Base-by-base conservation (phyloP, 2,329 filamentous ascomycete genomes). In the Fusarium odoratissimum region DNA sequence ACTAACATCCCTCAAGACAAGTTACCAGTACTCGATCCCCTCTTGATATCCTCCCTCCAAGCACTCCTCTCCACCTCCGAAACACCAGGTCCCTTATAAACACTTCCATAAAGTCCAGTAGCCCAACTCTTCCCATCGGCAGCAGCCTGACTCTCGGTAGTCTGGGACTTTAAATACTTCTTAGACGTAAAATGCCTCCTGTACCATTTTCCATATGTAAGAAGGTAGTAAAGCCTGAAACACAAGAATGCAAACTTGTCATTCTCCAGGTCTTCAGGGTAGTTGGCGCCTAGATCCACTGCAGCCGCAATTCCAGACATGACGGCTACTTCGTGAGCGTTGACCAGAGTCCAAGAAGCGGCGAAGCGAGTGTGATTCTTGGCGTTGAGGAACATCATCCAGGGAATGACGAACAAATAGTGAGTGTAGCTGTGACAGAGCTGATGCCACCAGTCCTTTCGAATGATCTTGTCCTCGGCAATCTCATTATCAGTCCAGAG, bases 161-260 rank as follows among this genome's bases (percentile, higher is more conserved):
- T n/a, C 21, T 41, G 31, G 1, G 19, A 28, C 5, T 68, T 59
- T n/a, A 72, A 45, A 28, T 73, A 64, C 49, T 71, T 59, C 40
- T 75, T 75, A 0, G 69, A 72, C 0, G 81, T 82, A 44, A 76
- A 76, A n/a, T 71, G 72, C 23, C 81, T 76, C 14, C 84, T 80
- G 75, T 91, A 91, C 90, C 89, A 91, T 72, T 86, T 87, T 28
- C 90, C 89, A 73, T 91, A 91, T 0, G 83, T 80, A 6, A 92
- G 77, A 54, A 91, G 79, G 65, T 91, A 91, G 71, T 91, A 91
- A 65, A 91, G 76, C 46, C 90, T 79, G 75, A 91, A 92, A 52
- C 86, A 85, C 65, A 91, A 75, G 60, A 91, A 84, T 0, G 90
- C 88, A 75, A 90, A 92, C 59, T 82, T 83, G 67, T 91, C 90